A percentile compares a stretch with the other conserved stretches of the same genome.
These are phyloP conservation scores for Earliella scabrosa DNA, from an alignment of 1,284 basidiomycete genomes.

Conservation along the genomic window DNA sequence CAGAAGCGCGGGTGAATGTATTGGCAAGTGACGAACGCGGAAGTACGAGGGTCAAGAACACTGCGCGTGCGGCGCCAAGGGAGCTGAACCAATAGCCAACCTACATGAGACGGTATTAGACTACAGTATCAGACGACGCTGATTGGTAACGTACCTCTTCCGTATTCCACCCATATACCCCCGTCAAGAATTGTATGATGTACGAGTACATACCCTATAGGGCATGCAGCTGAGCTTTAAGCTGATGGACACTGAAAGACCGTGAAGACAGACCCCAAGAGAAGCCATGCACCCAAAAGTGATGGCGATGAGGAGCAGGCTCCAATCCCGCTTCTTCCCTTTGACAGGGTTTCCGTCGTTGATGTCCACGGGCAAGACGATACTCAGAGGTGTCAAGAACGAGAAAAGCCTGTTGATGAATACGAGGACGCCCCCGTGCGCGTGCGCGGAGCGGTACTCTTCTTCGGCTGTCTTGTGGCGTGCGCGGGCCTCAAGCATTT, in stretches of 20 bases:
- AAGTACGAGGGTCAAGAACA: conserved; percentile 64
- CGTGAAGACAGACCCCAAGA: conserved; percentile 48
- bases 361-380: conserved; percentile 60
- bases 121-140: not conserved
- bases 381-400: conserved; percentile 67
- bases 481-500: conserved; percentile 40
- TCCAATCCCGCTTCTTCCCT: conserved; percentile 64
- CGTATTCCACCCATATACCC: conserved; percentile 74
- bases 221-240: not conserved
- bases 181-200: conserved; percentile 74
- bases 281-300: conserved; percentile 59
- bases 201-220: conserved; percentile 66
- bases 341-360: conserved; percentile 43
- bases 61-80: conserved; percentile 60
- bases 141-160: conserved; percentile 54
- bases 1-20: no score
- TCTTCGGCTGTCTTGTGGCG: conserved; percentile 37
- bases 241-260: not conserved
- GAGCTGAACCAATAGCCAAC: conserved; percentile 79
- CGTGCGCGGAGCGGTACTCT: conserved; percentile 16
- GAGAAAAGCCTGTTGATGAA: conserved; percentile 46
- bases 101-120: conserved; percentile 42
- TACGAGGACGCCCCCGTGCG: conserved; percentile 21
- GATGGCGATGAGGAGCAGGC: conserved; percentile 59
- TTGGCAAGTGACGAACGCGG: no score